Evolutionary conservation across 2,329 filamentous ascomycete genomes (phyloP).

Genomic region (Fusarium bulbicola): DNA sequence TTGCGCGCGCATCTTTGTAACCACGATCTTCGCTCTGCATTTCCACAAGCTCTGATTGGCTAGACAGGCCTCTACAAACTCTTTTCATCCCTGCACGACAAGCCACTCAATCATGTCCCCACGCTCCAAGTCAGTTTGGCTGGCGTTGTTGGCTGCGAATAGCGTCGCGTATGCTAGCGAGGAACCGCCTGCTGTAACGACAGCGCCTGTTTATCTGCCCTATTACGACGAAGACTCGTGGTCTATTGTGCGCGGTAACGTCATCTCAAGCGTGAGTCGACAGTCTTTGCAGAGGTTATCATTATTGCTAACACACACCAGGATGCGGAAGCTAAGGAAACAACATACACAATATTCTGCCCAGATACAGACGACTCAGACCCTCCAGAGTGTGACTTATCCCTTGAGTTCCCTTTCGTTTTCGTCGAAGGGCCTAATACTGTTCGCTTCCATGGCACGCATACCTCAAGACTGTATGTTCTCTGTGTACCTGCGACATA

Average conservation of each 20-base stretch:
- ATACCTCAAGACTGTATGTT: conserved; percentile 55
- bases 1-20: not conserved
- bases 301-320: not conserved
- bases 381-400: conserved; percentile 54
- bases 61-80: not conserved
- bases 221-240: conserved; percentile 54
- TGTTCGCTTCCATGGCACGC: conserved; percentile 55
- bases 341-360: conserved; percentile 61
- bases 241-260: conserved; percentile 56
- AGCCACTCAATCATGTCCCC: conserved; percentile 19
- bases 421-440: conserved; percentile 57
- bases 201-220: conserved; percentile 57
- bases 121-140: conserved; percentile 23
- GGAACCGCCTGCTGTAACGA: conserved; percentile 46
- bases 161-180: conserved; percentile 31
- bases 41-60: conserved; percentile 9
- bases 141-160: conserved; percentile 42
- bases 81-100: conserved; percentile 14
- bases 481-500: not conserved
- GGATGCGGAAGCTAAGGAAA: conserved; percentile 47
- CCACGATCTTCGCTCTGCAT: not conserved
- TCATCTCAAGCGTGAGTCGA: conserved; percentile 53
- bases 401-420: conserved; percentile 57
- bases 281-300: not conserved
- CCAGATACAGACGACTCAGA: conserved; percentile 51